phyloP scores from a whole-genome alignment of 2,329 filamentous ascomycete genomes.

The Talaromyces sp. region DNA sequence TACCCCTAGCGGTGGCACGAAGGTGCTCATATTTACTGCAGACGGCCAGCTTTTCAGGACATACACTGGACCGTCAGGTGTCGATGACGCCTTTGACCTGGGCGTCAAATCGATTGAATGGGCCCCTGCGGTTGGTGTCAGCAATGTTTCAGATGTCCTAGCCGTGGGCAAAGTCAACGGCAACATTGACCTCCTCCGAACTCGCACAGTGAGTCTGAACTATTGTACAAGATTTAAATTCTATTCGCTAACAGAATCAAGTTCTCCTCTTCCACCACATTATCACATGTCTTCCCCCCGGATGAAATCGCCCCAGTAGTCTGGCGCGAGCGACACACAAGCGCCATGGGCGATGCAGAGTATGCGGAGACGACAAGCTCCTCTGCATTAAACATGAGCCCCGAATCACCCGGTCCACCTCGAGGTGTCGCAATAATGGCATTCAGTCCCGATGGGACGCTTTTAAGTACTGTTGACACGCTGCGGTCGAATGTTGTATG shows the following conservation, averaged over 20 bases:
- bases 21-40: constrained; percentile 59
- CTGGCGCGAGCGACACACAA: constrained; percentile 38
- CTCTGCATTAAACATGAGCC: constrained; percentile 36
- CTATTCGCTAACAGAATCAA: constrained; percentile 14
- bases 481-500: constrained; percentile 47
- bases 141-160: constrained; percentile 41
- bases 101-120: constrained; percentile 58
- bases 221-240: background rate
- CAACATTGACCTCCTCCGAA: constrained; percentile 51
- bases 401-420: constrained; percentile 31
- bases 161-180: constrained; percentile 56
- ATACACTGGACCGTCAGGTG: constrained; percentile 46
- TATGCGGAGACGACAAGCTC: constrained; percentile 43
- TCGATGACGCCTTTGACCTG: constrained; percentile 46
- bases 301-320: constrained; percentile 36
- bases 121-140: constrained; percentile 42
- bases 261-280: constrained; percentile 38
- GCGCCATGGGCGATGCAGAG: constrained; percentile 34
- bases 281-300: constrained; percentile 38
- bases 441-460: constrained; percentile 41
- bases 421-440: constrained; percentile 43
- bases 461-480: constrained; percentile 45
- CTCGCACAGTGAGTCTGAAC: constrained; percentile 40
- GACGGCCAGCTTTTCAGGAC: constrained; percentile 62
- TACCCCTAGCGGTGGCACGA: constrained; percentile 53